phyloP scores from a whole-genome alignment of 495 filamentous ascomycete genomes.

The Penicillium bialowiezense region DNA sequence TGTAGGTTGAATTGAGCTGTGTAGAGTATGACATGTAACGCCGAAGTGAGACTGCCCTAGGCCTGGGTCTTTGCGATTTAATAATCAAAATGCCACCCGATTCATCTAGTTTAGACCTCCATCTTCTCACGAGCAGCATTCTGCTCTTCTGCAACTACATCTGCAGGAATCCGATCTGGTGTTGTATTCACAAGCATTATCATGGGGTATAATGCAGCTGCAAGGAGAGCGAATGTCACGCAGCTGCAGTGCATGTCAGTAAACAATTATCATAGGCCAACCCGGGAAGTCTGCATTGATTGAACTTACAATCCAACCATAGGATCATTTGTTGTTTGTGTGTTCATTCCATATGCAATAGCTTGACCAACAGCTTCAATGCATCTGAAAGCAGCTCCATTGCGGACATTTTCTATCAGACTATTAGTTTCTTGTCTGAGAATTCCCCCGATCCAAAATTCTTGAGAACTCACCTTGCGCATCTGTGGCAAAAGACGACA shows the following conservation, averaged over 20 bases:
- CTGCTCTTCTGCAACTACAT: slow-evolving; percentile 27
- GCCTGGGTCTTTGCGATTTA: too few species aligned
- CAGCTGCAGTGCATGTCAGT: slow-evolving; percentile 13
- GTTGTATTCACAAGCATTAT: slow-evolving; percentile 28
- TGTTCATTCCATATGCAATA: slow-evolving; percentile 31
- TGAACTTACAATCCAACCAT: slow-evolving; percentile 28
- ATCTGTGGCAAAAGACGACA: slow-evolving; percentile 29
- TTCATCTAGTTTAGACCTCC: too few species aligned
- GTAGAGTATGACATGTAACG: too few species aligned
- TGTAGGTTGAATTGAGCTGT: too few species aligned
- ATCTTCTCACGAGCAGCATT: slow-evolving; percentile 17
- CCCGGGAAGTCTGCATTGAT: too few species aligned
- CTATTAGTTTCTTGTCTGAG: neutral
- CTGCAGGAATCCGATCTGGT: slow-evolving; percentile 28
- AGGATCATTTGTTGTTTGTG: slow-evolving; percentile 25
- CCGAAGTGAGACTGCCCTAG: too few species aligned
- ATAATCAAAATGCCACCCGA: too few species aligned
- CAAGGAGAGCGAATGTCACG: slow-evolving; percentile 26
- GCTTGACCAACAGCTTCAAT: slow-evolving; percentile 31
- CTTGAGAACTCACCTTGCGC: slow-evolving; percentile 21
- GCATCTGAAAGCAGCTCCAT: slow-evolving; percentile 29
- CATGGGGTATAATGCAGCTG: slow-evolving; percentile 22
- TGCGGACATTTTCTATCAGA: slow-evolving; percentile 26
- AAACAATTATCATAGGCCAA: too few species aligned
- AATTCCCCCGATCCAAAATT: neutral